phyloP scores from a whole-genome alignment of 1,284 basidiomycete species.

The Wallemia ichthyophaga region DNA sequence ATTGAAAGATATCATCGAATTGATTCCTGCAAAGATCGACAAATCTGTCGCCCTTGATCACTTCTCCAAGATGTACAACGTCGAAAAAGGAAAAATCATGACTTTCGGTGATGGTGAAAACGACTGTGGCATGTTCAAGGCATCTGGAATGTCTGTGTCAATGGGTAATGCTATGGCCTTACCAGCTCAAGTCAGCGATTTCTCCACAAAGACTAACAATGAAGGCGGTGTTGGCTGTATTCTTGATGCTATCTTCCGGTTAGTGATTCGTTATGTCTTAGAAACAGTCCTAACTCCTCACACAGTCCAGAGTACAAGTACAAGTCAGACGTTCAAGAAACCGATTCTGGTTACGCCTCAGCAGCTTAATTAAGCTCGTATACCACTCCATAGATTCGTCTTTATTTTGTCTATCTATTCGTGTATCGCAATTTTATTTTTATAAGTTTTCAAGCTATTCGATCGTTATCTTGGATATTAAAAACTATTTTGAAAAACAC shows the following conservation, averaged over 20 bases:
- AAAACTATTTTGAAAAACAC: too few species aligned
- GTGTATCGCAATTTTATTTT: too few species aligned
- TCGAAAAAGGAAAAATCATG: constrained; percentile 8
- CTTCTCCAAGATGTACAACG: constrained; percentile 8
- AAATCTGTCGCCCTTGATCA: constrained; percentile 8
- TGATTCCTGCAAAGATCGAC: constrained; percentile 8
- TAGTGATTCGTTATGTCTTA: too few species aligned
- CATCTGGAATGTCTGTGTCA: constrained; percentile 7
- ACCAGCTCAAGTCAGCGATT: constrained; percentile 3
- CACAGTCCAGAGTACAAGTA: too few species aligned
- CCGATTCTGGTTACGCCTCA: not conserved
- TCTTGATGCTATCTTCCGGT: constrained; percentile 2
- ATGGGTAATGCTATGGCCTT: constrained; percentile 9
- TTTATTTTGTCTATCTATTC: too few species aligned
- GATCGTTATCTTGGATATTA: too few species aligned
- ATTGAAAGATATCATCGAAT: constrained; percentile 9
- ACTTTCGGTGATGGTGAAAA: constrained; percentile 9
- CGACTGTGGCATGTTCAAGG: constrained; percentile 8
- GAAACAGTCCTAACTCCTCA: too few species aligned
- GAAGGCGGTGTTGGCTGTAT: constrained; percentile 7
- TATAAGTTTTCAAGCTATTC: too few species aligned
- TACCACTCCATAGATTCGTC: too few species aligned
- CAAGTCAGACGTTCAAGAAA: not conserved
- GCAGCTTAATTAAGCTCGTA: not conserved
- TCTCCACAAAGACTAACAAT: not conserved